Base-by-base conservation (phyloP, 371 early-diverging fungal genomes). In the Rhizopus sp. region DNA sequence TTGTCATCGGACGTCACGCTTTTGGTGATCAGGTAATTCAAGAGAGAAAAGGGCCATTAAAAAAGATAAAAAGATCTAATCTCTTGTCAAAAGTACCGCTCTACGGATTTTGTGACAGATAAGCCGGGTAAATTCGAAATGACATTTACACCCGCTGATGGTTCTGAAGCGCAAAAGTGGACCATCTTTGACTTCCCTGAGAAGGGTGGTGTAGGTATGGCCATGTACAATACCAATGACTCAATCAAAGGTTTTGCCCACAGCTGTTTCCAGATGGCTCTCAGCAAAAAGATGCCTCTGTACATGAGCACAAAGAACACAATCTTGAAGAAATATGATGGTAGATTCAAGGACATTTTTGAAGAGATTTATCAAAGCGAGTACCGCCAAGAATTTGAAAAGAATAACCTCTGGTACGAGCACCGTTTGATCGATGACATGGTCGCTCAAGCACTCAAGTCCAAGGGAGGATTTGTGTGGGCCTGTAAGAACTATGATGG, bases 241-340 rank as follows among this genome's bases (percentile, higher is more conserved):
- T 96, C 97, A 48, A 95, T 98, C 62, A 69, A 69, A 35, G 98
- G 95, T 41, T 98, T 98, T 66, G 98, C 94, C 34, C 88, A 93
- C 69, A 84, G 87, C 69, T 96, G 96, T 77, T 96, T 98, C 91
- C 85, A 92, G 80, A 72, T 97, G 74, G 97, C 98, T 32, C 69
- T 79, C 88, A 56, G 77, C 57, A 73, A 81, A 84, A 86, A 90
- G 77, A 81, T 90, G 90, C 97, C 97, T 13, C 72, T 98, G 66
- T 98, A 96, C 79, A 82, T 98, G 64, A 87, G 88, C 70, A 98
- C 97, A 67, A 98, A 98, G 86, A 96, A 96, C 78, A 98, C 98
- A 35, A 96, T 98, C 57, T 77, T 98, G 63, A 96, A 96, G 82
- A 90, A 85, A 56, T 98, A 98, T 75, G 98, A 98, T 70, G 98